Evolutionary conservation across 805 yeast species (phyloP).

Genomic region (Yarrowia deformans): DNA sequence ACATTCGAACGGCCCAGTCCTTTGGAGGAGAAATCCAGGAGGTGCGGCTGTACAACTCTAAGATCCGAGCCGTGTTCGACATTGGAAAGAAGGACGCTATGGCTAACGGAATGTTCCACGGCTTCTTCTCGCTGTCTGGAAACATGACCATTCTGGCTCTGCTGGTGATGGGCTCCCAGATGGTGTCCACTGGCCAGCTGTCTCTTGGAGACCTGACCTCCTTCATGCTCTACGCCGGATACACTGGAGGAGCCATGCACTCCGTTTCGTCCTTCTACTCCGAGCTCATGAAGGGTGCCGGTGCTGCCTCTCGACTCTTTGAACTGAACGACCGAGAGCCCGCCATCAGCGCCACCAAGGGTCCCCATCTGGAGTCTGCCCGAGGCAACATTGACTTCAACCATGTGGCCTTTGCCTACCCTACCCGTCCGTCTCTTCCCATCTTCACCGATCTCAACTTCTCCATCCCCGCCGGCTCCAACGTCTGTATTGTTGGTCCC

Average conservation of each 20-base stretch:
- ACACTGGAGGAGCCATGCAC: slow-evolving; percentile 90
- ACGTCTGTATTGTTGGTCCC: slow-evolving; percentile 95
- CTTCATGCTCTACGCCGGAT: slow-evolving; percentile 94
- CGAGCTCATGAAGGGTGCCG: slow-evolving; percentile 96
- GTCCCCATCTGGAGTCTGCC: slow-evolving; percentile 51
- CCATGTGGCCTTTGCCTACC: slow-evolving; percentile 75
- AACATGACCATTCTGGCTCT: slow-evolving; percentile 80
- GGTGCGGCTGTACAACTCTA: slow-evolving; percentile 73
- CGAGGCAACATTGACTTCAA: slow-evolving; percentile 61
- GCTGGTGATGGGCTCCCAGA: slow-evolving; percentile 77
- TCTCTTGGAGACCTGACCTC: slow-evolving; percentile 90
- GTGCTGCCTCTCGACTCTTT: slow-evolving; percentile 91
- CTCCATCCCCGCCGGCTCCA: slow-evolving; percentile 76
- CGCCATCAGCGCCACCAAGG: slow-evolving; percentile 68
- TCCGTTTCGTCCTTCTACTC: slow-evolving; percentile 91
- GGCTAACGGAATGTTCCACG: slow-evolving; percentile 76
- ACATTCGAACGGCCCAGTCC: slow-evolving; percentile 85
- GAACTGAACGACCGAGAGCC: slow-evolving; percentile 85
- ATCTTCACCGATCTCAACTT: slow-evolving; percentile 71
- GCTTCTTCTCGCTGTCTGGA: slow-evolving; percentile 84
- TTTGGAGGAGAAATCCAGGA: slow-evolving; percentile 86
- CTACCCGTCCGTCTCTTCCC: slow-evolving; percentile 76
- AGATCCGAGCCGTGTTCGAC: slow-evolving; percentile 67
- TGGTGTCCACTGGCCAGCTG: slow-evolving; percentile 78
- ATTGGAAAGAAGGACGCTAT: slow-evolving; percentile 82